phyloP scores from a whole-genome alignment of 192 early-diverging fungal species.

The Backusella mclennaniae region DNA sequence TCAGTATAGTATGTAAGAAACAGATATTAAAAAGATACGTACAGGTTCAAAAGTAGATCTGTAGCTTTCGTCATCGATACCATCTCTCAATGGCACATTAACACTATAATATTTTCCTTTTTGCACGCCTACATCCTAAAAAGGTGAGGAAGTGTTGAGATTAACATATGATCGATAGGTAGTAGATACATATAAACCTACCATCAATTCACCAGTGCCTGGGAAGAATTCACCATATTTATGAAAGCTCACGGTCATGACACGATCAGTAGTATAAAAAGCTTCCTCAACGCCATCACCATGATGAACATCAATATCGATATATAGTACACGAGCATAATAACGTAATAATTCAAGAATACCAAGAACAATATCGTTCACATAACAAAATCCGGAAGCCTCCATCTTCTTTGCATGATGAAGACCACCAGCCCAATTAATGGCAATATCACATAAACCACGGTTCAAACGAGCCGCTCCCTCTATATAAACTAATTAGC shows the following conservation, averaged over 20 bases:
- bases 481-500: slow-evolving; percentile 37
- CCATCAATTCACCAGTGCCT: slow-evolving; percentile 79
- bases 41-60: slow-evolving; percentile 62
- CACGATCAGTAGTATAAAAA: slow-evolving; percentile 89
- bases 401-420: slow-evolving; percentile 81
- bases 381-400: slow-evolving; percentile 94
- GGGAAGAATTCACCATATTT: slow-evolving; percentile 97
- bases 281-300: slow-evolving; percentile 96
- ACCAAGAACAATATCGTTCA: slow-evolving; percentile 90
- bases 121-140: slow-evolving; percentile 82
- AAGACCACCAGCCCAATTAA: slow-evolving; percentile 92
- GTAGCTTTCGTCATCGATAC: slow-evolving; percentile 93
- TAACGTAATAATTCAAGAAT: slow-evolving; percentile 51
- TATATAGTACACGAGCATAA: slow-evolving; percentile 91
- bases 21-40: slow-evolving; percentile 17
- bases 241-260: slow-evolving; percentile 96
- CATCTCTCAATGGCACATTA: slow-evolving; percentile 93
- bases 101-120: slow-evolving; percentile 91
- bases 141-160: slow-evolving; percentile 10
- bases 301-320: slow-evolving; percentile 93
- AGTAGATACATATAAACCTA: slow-evolving; percentile 7
- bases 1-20: not conserved
- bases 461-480: slow-evolving; percentile 82
- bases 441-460: slow-evolving; percentile 82
- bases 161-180: not conserved